Percentiles rank a stretch among this genome's conserved stretches.
Conservation (phyloP, 805 yeast species). For the Myxozyma vanderwaltii region DNA sequence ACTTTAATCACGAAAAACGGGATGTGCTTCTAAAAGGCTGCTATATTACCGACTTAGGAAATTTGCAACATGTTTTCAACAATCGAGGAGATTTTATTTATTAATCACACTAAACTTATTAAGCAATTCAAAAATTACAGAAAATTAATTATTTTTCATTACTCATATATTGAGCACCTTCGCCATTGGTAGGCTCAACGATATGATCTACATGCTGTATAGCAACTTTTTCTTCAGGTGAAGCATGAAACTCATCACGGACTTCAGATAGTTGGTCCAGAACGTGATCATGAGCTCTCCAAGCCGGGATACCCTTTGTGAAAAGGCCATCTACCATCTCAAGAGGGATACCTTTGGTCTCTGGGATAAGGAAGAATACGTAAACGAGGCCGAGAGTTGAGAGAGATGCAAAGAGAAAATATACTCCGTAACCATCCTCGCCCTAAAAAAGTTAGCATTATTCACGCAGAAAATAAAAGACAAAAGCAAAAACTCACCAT, state of each 20-base stretch:
- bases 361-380: constrained; percentile 57
- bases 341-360: constrained; percentile 69
- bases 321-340: constrained; percentile 78
- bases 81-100: neutral
- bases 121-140: no score
- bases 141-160: neutral
- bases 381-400: constrained; percentile 64
- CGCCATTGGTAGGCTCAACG: neutral
- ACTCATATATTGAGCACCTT: neutral
- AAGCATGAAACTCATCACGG: constrained; percentile 10
- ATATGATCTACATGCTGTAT: constrained; percentile 7
- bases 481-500: constrained; percentile 5
- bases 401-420: constrained; percentile 21
- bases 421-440: constrained; percentile 19
- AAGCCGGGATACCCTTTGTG: constrained; percentile 24
- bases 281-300: constrained; percentile 21
- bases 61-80: no score
- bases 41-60: no score
- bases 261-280: constrained; percentile 10
- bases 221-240: constrained; percentile 15
- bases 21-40: no score
- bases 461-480: no score
- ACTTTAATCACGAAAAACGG: no score
- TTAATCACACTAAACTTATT: neutral
- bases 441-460: neutral